Conservation (phyloP, 2,329 filamentous ascomycete genomes). For the Penicillium brasilianum region DNA sequence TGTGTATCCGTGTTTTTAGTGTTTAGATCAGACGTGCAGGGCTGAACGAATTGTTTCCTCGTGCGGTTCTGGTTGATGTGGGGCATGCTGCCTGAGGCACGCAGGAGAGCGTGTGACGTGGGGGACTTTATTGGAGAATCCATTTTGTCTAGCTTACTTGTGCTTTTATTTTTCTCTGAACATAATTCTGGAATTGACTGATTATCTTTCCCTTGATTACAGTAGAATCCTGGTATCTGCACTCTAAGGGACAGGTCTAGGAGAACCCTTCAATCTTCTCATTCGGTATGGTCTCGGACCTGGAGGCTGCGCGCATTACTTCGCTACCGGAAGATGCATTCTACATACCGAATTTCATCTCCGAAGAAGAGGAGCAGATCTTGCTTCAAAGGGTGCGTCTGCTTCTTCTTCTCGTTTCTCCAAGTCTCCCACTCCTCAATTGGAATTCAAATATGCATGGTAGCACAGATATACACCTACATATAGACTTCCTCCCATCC, state of each 20-base stretch:
- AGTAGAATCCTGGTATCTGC: background rate
- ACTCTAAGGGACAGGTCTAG: background rate
- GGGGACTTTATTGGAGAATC: background rate
- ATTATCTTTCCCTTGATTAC: too few relatives aligned
- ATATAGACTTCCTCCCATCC: background rate
- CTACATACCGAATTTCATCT: constrained; percentile 88
- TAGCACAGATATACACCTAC: background rate
- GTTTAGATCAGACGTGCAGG: background rate
- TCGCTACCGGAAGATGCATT: constrained; percentile 61
- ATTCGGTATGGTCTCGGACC: constrained; percentile 24
- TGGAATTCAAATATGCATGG: background rate
- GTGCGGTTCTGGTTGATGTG: constrained; percentile 12
- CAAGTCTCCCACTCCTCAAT: background rate
- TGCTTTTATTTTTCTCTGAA: background rate
- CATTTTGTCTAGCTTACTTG: background rate
- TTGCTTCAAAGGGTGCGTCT: constrained; percentile 68
- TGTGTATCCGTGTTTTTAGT: background rate
- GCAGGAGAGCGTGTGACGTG: constrained; percentile 9
- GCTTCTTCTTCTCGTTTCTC: background rate
- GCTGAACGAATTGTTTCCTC: constrained; percentile 14
- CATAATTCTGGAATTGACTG: background rate
- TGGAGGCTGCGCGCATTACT: constrained; percentile 40
- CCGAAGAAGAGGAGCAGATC: constrained; percentile 69
- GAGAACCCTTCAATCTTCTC: background rate
- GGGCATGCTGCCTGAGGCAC: constrained; percentile 16